phyloP scores from a whole-genome alignment of 2,329 filamentous ascomycete species.

The Alternaria atra region DNA sequence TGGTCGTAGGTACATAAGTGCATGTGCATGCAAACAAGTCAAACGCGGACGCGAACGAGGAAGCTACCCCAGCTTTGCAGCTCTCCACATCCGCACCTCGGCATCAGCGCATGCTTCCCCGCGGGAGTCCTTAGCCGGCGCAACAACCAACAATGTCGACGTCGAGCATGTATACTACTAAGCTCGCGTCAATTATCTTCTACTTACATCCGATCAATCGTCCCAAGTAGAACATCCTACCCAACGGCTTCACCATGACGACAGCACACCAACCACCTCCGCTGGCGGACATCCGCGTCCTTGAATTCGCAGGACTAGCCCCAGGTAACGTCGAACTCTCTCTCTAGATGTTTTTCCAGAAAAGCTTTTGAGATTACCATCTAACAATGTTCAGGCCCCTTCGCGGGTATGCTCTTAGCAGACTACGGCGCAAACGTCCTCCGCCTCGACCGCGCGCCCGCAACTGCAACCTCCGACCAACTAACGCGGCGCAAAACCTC shows the following conservation, averaged over 20 bases:
- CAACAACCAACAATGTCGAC: conserved; percentile 39
- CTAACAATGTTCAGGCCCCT: conserved; percentile 70
- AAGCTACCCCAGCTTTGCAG: conserved; percentile 2
- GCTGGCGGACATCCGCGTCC: conserved; percentile 66
- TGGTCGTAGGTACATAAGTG: not conserved
- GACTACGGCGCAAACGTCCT: conserved; percentile 88
- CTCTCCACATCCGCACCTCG: conserved; percentile 36
- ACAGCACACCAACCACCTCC: conserved; percentile 54
- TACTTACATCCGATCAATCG: not conserved
- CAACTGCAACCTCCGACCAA: conserved; percentile 70
- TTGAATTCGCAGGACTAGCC: conserved; percentile 72
- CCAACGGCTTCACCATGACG: conserved; percentile 26
- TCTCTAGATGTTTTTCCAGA: too few relatives aligned
- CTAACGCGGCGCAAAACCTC: conserved; percentile 84
- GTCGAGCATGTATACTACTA: conserved; percentile 30
- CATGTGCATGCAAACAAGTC: not conserved
- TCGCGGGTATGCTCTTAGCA: conserved; percentile 82
- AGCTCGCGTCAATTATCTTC: not conserved
- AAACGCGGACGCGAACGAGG: not conserved
- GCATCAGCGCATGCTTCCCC: conserved; percentile 36
- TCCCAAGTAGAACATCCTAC: conserved; percentile 3
- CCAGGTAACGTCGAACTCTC: conserved; percentile 54
- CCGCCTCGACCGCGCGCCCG: conserved; percentile 76
- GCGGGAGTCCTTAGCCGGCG: conserved; percentile 45
- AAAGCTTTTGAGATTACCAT: not conserved